phyloP scores from a whole-genome alignment of 148 eudicot genomes.

The Amaranthus hypochondriacus region DNA sequence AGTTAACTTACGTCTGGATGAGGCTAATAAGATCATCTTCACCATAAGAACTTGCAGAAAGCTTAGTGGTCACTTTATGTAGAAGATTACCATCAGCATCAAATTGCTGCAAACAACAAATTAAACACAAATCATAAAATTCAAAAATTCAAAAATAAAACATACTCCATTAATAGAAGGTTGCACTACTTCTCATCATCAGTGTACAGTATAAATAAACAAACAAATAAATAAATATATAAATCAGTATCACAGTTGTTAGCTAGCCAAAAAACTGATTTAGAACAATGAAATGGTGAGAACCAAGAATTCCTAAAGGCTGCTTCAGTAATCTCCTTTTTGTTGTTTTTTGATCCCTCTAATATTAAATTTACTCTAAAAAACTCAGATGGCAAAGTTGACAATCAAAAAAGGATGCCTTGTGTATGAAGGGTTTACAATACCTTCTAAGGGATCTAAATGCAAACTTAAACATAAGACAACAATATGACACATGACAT shows the following conservation, averaged over 20 bases:
- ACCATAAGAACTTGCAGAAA: slow-evolving; percentile 72
- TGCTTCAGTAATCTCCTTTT: too few species aligned
- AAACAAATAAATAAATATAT: too few species aligned
- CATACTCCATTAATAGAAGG: too few species aligned
- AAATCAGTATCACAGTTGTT: neutral
- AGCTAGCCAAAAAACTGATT: neutral
- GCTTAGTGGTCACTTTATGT: slow-evolving; percentile 65
- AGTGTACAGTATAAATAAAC: too few species aligned
- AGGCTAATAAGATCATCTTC: slow-evolving; percentile 86
- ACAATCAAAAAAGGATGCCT: neutral
- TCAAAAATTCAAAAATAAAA: too few species aligned
- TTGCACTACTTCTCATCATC: too few species aligned
- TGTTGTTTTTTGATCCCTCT: neutral
- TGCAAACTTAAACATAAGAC: neutral
- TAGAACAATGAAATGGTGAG: neutral
- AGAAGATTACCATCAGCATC: slow-evolving; percentile 66
- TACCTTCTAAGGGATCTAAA: neutral
- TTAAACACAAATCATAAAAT: too few species aligned
- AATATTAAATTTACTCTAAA: neutral
- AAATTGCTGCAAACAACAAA: slow-evolving; percentile 64
- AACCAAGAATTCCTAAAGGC: neutral
- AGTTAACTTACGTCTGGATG: slow-evolving; percentile 67
- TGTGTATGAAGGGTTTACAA: neutral
- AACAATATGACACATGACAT: neutral
- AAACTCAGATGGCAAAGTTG: neutral